phyloP scores from a whole-genome alignment of 768 basidiomycete species.

The Psilocybe cyanescens region DNA sequence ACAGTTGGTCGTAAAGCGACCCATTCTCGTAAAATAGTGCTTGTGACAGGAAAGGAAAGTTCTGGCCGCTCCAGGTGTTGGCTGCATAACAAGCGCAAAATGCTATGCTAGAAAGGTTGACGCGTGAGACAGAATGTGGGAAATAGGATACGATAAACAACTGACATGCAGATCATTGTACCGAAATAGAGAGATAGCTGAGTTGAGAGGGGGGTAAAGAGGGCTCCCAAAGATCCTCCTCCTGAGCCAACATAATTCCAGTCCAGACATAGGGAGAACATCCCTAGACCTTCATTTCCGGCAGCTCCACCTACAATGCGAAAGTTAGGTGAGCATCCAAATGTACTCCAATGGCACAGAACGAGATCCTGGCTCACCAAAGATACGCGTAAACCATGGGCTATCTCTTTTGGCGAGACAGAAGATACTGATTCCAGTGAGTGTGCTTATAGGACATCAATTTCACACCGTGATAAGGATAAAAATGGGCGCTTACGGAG shows the following conservation, averaged over 20 bases:
- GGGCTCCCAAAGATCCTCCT: constrained; percentile 46
- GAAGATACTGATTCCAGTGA: constrained; percentile 66
- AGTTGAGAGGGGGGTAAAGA: constrained; percentile 33
- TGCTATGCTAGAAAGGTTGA: constrained; percentile 33
- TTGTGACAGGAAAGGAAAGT: constrained; percentile 64
- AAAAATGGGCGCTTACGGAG: constrained; percentile 30
- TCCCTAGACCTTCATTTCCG: constrained; percentile 65
- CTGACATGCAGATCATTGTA: constrained; percentile 55
- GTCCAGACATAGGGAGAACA: constrained; percentile 62
- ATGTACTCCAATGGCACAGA: neutral
- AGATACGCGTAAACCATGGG: constrained; percentile 54
- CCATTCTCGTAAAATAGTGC: constrained; percentile 55
- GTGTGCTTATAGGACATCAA: constrained; percentile 32
- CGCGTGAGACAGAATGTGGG: neutral
- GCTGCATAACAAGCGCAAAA: constrained; percentile 47
- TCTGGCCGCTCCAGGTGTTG: constrained; percentile 61
- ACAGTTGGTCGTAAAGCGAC: constrained; percentile 51
- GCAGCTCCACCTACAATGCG: constrained; percentile 47
- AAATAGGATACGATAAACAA: constrained; percentile 14
- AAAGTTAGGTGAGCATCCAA: neutral
- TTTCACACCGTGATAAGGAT: constrained; percentile 30
- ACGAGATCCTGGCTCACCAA: constrained; percentile 37
- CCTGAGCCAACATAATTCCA: constrained; percentile 61
- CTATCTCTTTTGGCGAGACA: constrained; percentile 55
- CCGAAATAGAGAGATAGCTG: constrained; percentile 53